Evolutionary conservation across 2,329 filamentous ascomycete species (phyloP).

Genomic region (Calycina herbarum): DNA sequence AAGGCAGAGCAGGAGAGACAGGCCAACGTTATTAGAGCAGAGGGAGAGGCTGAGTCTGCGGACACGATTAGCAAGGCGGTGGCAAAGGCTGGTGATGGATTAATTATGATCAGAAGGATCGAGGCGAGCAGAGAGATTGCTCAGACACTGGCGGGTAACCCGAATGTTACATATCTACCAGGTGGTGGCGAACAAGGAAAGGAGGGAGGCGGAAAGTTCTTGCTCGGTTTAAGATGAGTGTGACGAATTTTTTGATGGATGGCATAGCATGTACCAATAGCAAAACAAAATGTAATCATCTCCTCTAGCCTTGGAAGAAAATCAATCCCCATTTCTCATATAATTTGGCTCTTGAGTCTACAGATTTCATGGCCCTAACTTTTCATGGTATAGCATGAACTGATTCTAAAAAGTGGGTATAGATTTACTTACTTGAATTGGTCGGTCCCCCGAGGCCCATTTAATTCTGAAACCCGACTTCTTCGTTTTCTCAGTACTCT

Average conservation of each 20-base stretch:
- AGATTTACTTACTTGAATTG: no score
- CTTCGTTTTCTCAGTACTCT: no score
- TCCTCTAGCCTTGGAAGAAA: slow-evolving; percentile 22
- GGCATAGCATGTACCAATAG: slow-evolving; percentile 29
- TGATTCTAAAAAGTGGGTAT: no score
- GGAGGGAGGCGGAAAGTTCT: slow-evolving; percentile 55
- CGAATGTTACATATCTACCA: slow-evolving; percentile 94
- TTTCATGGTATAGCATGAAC: no score
- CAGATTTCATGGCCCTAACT: no score
- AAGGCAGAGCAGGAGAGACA: slow-evolving; percentile 98
- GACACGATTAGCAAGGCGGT: slow-evolving; percentile 95
- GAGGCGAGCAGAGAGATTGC: slow-evolving; percentile 97
- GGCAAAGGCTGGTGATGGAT: slow-evolving; percentile 86
- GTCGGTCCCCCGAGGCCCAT: no score
- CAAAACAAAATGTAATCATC: slow-evolving; percentile 34
- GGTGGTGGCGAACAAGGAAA: slow-evolving; percentile 66
- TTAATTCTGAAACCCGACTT: no score
- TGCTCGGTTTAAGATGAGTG: slow-evolving; percentile 61
- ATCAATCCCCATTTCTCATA: not conserved
- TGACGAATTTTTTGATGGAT: slow-evolving; percentile 15
- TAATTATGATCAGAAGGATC: slow-evolving; percentile 95
- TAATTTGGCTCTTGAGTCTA: not conserved
- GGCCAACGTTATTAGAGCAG: slow-evolving; percentile 95
- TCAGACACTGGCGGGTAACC: slow-evolving; percentile 82
- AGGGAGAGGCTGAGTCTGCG: slow-evolving; percentile 95